Evolutionary conservation across 306 rosid species (phyloP).

Genomic region (Cajanus cajan): DNA sequence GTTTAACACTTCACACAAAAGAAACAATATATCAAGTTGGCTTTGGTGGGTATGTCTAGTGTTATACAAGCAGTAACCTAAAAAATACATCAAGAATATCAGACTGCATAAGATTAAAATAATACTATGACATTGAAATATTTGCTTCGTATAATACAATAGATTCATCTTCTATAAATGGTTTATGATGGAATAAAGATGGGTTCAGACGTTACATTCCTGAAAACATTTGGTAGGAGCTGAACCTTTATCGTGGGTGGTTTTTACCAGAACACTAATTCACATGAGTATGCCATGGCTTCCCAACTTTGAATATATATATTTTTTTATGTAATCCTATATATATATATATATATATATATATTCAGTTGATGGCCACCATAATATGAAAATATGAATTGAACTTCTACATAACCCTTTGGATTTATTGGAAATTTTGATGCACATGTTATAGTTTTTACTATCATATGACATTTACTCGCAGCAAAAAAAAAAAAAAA

Average conservation of each 20-base stretch:
- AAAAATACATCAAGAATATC: neutral
- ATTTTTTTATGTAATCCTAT: neutral
- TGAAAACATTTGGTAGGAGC: constrained; percentile 8
- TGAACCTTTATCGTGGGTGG: neutral
- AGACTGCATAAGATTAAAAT: neutral
- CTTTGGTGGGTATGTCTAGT: neutral
- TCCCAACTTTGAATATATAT: neutral
- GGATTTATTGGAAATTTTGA: neutral
- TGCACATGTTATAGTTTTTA: neutral
- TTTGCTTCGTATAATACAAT: neutral
- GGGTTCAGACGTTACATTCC: neutral
- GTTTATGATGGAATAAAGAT: neutral
- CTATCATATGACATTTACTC: neutral
- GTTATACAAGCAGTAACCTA: neutral
- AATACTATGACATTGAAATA: neutral
- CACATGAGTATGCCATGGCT: neutral
- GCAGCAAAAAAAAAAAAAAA: neutral
- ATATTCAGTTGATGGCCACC: neutral
- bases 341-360: no score
- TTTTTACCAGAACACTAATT: constrained; percentile 1
- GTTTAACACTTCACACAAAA: constrained; percentile 5
- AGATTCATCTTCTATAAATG: neutral
- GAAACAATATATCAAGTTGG: neutral
- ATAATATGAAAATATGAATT: neutral
- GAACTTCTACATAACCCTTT: neutral